These are phyloP conservation scores for Pythium volutum DNA, from an alignment of 352 stramenopile genomes.

Conservation along the genomic window DNA sequence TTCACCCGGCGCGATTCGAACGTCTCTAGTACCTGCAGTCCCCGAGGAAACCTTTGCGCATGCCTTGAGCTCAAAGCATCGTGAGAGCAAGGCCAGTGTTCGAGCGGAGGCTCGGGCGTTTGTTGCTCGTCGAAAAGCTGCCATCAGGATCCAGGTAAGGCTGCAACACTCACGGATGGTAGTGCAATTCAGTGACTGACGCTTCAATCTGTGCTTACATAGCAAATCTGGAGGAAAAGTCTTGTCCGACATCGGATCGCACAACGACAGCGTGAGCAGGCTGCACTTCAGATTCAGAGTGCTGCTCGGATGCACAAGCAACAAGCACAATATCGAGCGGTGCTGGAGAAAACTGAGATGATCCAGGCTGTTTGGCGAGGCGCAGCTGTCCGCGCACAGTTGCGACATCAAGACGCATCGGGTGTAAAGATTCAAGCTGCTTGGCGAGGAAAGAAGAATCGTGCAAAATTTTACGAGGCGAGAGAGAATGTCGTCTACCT, in stretches of 20 bases:
- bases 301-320: slow-evolving; percentile 25
- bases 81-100: slow-evolving; percentile 43
- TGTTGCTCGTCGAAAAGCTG: slow-evolving; percentile 42
- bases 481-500: slow-evolving; percentile 27
- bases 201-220: background rate
- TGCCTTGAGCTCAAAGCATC: slow-evolving; percentile 46
- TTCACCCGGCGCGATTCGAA: slow-evolving; percentile 45
- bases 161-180: background rate
- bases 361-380: slow-evolving; percentile 35
- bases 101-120: slow-evolving; percentile 44
- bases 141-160: slow-evolving; percentile 51
- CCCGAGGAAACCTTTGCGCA: slow-evolving; percentile 47
- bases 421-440: slow-evolving; percentile 28
- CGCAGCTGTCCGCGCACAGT: slow-evolving; percentile 11
- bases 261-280: slow-evolving; percentile 11
- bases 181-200: background rate
- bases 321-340: slow-evolving; percentile 13
- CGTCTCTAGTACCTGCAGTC: slow-evolving; percentile 34
- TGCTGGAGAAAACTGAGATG: slow-evolving; percentile 9
- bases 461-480: slow-evolving; percentile 19
- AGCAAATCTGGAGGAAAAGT: slow-evolving; percentile 25
- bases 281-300: slow-evolving; percentile 29
- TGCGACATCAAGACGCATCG: slow-evolving; percentile 9
- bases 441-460: slow-evolving; percentile 25
- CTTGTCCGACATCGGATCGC: slow-evolving; percentile 12